These are phyloP conservation scores for Suillus subalutaceus DNA, from an alignment of 768 basidiomycete genomes.

Conservation along the genomic window DNA sequence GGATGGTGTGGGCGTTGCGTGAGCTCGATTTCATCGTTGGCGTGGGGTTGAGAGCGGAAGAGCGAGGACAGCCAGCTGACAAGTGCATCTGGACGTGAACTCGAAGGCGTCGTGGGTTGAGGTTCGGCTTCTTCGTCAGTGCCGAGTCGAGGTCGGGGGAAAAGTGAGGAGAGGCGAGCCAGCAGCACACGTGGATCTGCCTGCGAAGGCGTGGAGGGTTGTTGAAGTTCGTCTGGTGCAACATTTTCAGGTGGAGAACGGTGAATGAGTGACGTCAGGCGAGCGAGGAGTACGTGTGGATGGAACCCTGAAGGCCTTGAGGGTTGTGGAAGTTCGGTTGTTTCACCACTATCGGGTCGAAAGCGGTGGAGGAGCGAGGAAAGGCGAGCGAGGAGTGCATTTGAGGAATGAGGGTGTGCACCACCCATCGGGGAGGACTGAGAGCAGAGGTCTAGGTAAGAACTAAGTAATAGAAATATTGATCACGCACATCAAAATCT, in stretches of 20 bases:
- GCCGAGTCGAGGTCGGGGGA: not conserved
- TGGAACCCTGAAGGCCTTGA: too few relatives aligned
- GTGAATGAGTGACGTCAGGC: too few relatives aligned
- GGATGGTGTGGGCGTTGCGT: not conserved
- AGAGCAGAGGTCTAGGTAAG: too few relatives aligned
- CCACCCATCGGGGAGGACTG: too few relatives aligned
- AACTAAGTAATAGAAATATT: too few relatives aligned
- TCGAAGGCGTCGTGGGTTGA: not conserved
- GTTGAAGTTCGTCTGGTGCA: too few relatives aligned
- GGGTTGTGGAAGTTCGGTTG: not conserved
- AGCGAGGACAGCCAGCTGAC: not conserved
- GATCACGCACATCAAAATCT: too few relatives aligned
- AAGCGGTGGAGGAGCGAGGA: too few relatives aligned
- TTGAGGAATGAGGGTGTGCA: too few relatives aligned
- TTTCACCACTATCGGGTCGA: not conserved
- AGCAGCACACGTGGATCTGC: not conserved
- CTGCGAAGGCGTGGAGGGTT: not conserved
- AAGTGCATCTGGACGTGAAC: not conserved
- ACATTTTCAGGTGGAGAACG: too few relatives aligned
- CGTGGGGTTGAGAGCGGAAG: not conserved
- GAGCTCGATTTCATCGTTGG: not conserved
- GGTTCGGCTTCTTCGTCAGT: not conserved
- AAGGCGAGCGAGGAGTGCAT: too few relatives aligned
- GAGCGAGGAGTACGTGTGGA: too few relatives aligned
- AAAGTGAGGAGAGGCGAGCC: not conserved